Base-by-base conservation (phyloP, 2,329 filamentous ascomycete genomes). In the Westerdykella sp. region DNA sequence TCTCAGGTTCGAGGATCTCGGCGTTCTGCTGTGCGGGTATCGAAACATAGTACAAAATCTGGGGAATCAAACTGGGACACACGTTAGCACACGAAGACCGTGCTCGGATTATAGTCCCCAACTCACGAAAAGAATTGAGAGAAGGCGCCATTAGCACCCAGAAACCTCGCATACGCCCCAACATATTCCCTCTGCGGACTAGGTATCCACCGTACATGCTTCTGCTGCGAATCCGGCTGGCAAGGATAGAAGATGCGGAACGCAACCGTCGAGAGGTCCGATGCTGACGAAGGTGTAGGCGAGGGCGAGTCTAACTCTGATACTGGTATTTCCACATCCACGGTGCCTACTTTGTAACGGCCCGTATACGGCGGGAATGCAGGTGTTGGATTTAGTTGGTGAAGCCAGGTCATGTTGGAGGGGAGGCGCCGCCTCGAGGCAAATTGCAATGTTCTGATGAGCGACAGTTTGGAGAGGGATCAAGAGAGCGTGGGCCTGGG, bases 211-310 rank as follows among this genome's bases (percentile, higher is more conserved):
- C 76, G 78, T 43, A 88, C 83, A 9, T 73, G 73, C 55, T 79
- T 79, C 56, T 78, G 73, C 40, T 67, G 66, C n/a, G 65, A 62
- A 6, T 55, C 51, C 7, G 62, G 62, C 37, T 69, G 59, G 16
- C 83, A 82, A 1, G 88, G 88, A 62, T 94, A 94, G 69, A 87
- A 95, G 45, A 94, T 74, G 49, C 88, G 80, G 64, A 87, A 93
- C 44, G 85, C 83, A 21, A 94, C 74, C 1, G 88, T 95, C 15
- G 80, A 72, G 37, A 90, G 15, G 18, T 59, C 80, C 1, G 50
- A 41, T 30, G 59, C 59, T 43, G 68, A 66, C 5, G 79, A 75
- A 39, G 76, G 73, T 16, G 76, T 72, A 0, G 81, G 78, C 22
- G 75, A 72, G 1, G 67, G 62, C 2, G 63, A 65, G 25, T 68